Percentiles rank a stretch among this genome's conserved stretches.
Conservation (phyloP, 148 eudicot genomes). For the Dianthus caryophyllus region DNA sequence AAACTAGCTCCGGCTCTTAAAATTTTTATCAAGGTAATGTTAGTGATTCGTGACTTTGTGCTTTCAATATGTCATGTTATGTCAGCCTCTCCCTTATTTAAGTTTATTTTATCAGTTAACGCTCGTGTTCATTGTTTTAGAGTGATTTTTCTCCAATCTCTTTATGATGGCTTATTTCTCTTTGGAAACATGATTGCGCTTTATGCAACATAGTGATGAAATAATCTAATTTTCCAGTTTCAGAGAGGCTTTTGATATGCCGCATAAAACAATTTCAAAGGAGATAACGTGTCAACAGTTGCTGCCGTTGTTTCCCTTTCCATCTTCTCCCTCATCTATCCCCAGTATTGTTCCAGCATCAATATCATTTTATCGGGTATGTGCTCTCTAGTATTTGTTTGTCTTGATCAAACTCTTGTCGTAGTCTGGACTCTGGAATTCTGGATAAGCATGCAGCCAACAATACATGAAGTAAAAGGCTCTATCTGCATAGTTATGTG, state of each 20-base stretch:
- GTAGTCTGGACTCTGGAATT: constrained; percentile 4
- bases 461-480: neutral
- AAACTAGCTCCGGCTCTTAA: neutral
- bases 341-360: constrained; percentile 44
- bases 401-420: constrained; percentile 4
- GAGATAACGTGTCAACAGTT: constrained; percentile 59
- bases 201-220: constrained; percentile 13
- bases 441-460: no score
- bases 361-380: constrained; percentile 76
- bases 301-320: constrained; percentile 71
- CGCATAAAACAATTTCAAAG: constrained; percentile 61
- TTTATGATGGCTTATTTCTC: neutral
- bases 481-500: neutral
- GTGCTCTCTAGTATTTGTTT: constrained; percentile 15
- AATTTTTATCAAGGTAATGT: neutral
- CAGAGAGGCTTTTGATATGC: constrained; percentile 84
- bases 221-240: constrained; percentile 45
- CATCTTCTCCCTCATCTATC: constrained; percentile 36
- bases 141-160: neutral
- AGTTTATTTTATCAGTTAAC: neutral
- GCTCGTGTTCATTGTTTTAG: neutral
- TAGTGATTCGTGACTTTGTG: neutral
- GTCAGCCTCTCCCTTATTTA: neutral
- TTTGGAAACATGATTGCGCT: neutral
- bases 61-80: neutral